A percentile compares a stretch with the other conserved stretches of the same genome.
Evolutionary conservation across 805 yeast genomes (phyloP).

Genomic region (Candida caryicola): DNA sequence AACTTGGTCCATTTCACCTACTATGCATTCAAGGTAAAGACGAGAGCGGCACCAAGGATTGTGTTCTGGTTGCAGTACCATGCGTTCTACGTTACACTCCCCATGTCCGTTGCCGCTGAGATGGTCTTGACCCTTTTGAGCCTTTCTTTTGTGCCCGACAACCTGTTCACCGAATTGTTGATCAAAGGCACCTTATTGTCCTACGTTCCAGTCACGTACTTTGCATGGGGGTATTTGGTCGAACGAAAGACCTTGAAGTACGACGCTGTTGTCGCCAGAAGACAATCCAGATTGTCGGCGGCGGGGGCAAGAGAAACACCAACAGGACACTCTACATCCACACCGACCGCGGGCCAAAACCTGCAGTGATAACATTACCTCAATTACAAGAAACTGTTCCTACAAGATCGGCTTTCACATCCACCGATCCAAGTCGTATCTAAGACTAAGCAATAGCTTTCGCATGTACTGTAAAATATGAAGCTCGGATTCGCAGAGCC

Average conservation of each 20-base stretch:
- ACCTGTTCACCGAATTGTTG: conserved; percentile 21
- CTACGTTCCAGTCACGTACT: conserved; percentile 38
- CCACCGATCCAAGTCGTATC: no score
- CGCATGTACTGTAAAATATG: no score
- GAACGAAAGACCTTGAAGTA: conserved; percentile 19
- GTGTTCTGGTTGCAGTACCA: conserved; percentile 37
- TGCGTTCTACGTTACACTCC: conserved; percentile 34
- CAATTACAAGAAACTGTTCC: no score
- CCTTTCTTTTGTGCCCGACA: conserved; percentile 26
- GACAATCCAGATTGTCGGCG: not conserved
- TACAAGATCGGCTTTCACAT: no score
- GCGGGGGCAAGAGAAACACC: not conserved
- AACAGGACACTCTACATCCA: not conserved
- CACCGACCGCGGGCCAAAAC: not conserved
- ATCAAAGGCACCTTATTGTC: conserved; percentile 25
- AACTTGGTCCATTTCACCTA: conserved; percentile 33
- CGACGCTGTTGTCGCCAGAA: conserved; percentile 4
- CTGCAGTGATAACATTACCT: no score
- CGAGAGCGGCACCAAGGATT: conserved; percentile 33
- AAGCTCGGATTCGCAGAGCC: no score
- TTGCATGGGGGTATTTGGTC: conserved; percentile 31
- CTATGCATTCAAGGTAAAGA: conserved; percentile 34
- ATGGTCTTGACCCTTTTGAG: conserved; percentile 35
- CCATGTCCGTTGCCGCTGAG: conserved; percentile 32
- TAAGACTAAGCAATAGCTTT: no score